A percentile compares a stretch with the other conserved stretches of the same genome.
Evolutionary conservation across 257 asterid species (phyloP).

Genomic region (Salvia hispanica): DNA sequence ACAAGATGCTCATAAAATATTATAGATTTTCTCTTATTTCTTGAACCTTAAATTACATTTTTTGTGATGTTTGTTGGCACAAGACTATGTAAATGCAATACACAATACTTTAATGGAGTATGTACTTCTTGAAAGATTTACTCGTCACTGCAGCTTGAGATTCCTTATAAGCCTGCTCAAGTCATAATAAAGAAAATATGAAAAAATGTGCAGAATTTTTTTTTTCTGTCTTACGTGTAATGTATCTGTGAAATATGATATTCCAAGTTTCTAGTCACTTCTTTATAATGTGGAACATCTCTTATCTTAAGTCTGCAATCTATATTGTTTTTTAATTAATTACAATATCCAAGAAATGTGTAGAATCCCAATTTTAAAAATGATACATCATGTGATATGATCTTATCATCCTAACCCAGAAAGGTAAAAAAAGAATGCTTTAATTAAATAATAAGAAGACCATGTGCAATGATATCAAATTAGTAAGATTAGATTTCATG

Average conservation of each 20-base stretch:
- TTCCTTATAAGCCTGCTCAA: constrained; percentile 66
- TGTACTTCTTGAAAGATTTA: neutral
- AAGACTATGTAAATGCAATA: neutral
- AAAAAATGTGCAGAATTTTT: no score
- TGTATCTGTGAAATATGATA: neutral
- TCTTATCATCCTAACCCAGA: constrained; percentile 15
- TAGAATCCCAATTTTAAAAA: neutral
- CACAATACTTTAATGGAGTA: neutral
- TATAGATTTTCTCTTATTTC: constrained; percentile 17
- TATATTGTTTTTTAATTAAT: neutral
- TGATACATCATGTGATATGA: constrained; percentile 30
- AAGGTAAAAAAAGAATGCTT: no score
- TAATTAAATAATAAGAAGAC: constrained; percentile 19
- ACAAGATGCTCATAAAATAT: neutral
- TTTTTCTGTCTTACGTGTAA: no score
- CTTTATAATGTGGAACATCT: constrained; percentile 13
- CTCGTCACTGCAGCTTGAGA: constrained; percentile 52
- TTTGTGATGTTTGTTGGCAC: neutral
- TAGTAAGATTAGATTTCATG: constrained; percentile 42
- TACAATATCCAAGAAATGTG: constrained; percentile 1
- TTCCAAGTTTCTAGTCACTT: constrained; percentile 32
- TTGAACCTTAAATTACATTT: constrained; percentile 7
- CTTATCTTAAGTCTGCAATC: no score
- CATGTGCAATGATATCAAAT: constrained; percentile 36
- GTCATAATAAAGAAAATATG: neutral